A percentile compares a stretch with the other conserved stretches of the same genome.
Evolutionary conservation across 1,284 basidiomycete genomes (phyloP).

Genomic region (Neolentinus lepideus): DNA sequence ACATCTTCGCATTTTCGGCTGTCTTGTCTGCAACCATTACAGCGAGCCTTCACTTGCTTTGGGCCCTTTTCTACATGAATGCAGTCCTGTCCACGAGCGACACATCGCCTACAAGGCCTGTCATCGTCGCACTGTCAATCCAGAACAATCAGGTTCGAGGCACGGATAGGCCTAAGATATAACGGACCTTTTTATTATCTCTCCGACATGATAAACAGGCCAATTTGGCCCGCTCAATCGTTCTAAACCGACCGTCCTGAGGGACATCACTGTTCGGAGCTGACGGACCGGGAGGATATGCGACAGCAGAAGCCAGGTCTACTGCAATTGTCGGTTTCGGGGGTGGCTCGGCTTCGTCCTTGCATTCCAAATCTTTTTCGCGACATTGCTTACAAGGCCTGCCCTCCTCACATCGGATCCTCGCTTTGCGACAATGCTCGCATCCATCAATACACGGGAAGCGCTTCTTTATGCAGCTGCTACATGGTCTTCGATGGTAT

Average conservation of each 20-base stretch:
- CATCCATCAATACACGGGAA: conserved; percentile 49
- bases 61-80: conserved; percentile 45
- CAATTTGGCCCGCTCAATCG: conserved; percentile 41
- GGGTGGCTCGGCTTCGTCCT: conserved; percentile 15
- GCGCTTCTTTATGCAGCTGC: conserved; percentile 47
- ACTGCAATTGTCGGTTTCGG: neutral
- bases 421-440: conserved; percentile 42
- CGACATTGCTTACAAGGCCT: conserved; percentile 42
- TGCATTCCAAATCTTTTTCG: conserved; percentile 33
- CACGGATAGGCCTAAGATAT: conserved; percentile 1
- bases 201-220: conserved; percentile 49
- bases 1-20: conserved; percentile 50
- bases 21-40: conserved; percentile 44
- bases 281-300: neutral
- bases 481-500: conserved; percentile 35
- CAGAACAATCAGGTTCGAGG: conserved; percentile 4
- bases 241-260: conserved; percentile 21
- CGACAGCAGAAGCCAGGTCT: neutral
- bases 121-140: conserved; percentile 42
- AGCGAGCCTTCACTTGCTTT: conserved; percentile 48
- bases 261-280: conserved; percentile 9
- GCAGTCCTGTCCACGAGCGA: conserved; percentile 44
- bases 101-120: conserved; percentile 49
- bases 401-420: conserved; percentile 47
- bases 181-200: conserved; percentile 51